phyloP scores from a whole-genome alignment of 83 land plant species.

The Picea engelmannii region DNA sequence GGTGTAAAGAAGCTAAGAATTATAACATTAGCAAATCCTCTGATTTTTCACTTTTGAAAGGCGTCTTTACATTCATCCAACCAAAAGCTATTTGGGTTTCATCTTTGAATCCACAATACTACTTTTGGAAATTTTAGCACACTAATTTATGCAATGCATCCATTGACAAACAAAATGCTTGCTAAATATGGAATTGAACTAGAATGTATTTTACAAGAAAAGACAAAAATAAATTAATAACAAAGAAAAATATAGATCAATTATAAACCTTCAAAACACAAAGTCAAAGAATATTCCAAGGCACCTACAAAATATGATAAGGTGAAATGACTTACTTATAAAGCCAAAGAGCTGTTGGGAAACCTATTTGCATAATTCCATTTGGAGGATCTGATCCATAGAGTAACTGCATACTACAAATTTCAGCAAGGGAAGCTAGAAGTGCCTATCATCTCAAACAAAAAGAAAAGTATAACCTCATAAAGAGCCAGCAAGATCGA shows the following conservation, averaged over 20 bases:
- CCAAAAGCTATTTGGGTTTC: too few species aligned
- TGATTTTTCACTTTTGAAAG: too few species aligned
- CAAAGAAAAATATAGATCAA: background rate
- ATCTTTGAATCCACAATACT: too few species aligned
- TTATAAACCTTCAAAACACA: background rate
- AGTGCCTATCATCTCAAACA: slow-evolving; percentile 46
- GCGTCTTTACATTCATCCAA: too few species aligned
- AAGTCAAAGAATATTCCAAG: background rate
- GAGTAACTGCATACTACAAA: slow-evolving; percentile 76
- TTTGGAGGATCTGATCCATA: slow-evolving; percentile 58
- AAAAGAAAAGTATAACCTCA: background rate
- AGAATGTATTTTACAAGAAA: background rate
- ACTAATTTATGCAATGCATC: background rate
- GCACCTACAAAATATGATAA: too few species aligned
- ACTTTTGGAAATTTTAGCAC: too few species aligned
- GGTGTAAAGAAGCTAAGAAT: too few species aligned
- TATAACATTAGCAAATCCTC: too few species aligned
- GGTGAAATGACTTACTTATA: slow-evolving; percentile 55
- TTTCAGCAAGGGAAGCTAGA: slow-evolving; percentile 84
- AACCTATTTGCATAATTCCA: slow-evolving; percentile 86
- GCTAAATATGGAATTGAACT: background rate
- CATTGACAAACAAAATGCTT: background rate
- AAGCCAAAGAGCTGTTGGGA: slow-evolving; percentile 80
- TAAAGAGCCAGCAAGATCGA: background rate
- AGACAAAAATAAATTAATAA: background rate